Percentiles rank a stretch among this genome's conserved stretches.
phyloP scores from a whole-genome alignment of 202 grass and related monocot genomes.

The Schoenoplectus triqueter region DNA sequence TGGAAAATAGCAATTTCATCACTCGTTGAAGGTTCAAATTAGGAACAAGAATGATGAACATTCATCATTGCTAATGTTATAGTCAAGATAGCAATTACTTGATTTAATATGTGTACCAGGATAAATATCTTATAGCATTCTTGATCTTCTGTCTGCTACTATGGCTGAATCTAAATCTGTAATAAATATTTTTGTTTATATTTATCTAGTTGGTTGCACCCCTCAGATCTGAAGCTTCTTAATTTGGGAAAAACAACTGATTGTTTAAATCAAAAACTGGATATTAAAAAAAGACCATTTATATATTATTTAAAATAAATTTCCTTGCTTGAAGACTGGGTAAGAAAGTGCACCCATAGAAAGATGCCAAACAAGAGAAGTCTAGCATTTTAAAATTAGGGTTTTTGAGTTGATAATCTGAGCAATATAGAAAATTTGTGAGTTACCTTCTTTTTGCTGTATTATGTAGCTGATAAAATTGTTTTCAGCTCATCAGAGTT shows the following conservation, averaged over 20 bases:
- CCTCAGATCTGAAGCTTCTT: neutral
- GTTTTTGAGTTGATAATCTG: no score
- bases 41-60: neutral
- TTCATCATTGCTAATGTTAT: no score
- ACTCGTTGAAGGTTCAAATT: neutral
- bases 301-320: neutral
- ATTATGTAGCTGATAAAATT: neutral
- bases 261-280: neutral
- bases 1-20: neutral
- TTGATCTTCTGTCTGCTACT: no score
- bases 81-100: neutral
- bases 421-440: no score
- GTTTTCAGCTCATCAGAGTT: neutral
- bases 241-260: neutral
- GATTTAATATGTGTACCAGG: no score
- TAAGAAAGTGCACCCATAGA: neutral
- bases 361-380: constrained; percentile 10
- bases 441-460: no score
- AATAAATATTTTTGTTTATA: no score
- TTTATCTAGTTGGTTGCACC: neutral
- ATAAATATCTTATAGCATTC: no score
- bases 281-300: neutral
- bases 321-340: neutral
- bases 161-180: no score
- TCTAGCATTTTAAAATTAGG: neutral